Conservation (phyloP, 2,329 filamentous ascomycete species). For the Aspergillus carbonarius region DNA sequence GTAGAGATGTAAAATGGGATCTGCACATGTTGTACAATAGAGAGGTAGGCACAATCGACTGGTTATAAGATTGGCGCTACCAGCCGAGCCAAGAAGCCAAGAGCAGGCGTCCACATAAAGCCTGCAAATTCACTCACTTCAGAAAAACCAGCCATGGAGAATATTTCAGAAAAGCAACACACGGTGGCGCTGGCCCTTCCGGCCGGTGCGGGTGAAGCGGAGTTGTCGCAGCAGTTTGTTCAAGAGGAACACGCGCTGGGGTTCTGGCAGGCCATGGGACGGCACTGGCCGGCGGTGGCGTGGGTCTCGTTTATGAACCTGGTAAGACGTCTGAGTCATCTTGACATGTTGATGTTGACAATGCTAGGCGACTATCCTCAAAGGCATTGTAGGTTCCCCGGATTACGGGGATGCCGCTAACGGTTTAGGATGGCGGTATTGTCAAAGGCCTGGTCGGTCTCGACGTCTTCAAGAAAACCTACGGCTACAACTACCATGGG, state of each 20-base stretch:
- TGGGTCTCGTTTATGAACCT: constrained; percentile 31
- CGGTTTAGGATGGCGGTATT: constrained; percentile 21
- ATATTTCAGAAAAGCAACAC: constrained; percentile 5
- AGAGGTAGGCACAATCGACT: neutral
- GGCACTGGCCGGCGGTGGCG: constrained; percentile 26
- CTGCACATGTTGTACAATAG: neutral
- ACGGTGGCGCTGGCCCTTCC: constrained; percentile 21
- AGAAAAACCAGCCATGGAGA: neutral
- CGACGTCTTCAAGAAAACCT: constrained; percentile 27
- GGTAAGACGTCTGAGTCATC: constrained; percentile 4
- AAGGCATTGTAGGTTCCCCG: neutral
- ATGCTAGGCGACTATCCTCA: neutral
- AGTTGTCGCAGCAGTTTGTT: constrained; percentile 22
- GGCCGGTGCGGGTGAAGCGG: constrained; percentile 16
- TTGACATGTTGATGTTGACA: neutral
- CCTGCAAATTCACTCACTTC: neutral
- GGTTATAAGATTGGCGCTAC: neutral
- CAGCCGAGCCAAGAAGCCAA: constrained; percentile 3
- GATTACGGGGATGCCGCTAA: neutral
- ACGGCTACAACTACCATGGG: constrained; percentile 28
- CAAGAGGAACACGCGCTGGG: constrained; percentile 24
- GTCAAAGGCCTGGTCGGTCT: constrained; percentile 29
- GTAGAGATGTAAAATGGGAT: neutral
- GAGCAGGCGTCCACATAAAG: neutral
- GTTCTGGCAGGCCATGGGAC: constrained; percentile 25